A percentile compares a stretch with the other conserved stretches of the same genome.
Evolutionary conservation across 116 monocot species (phyloP).

Genomic region (Papilionanthe hybrid): DNA sequence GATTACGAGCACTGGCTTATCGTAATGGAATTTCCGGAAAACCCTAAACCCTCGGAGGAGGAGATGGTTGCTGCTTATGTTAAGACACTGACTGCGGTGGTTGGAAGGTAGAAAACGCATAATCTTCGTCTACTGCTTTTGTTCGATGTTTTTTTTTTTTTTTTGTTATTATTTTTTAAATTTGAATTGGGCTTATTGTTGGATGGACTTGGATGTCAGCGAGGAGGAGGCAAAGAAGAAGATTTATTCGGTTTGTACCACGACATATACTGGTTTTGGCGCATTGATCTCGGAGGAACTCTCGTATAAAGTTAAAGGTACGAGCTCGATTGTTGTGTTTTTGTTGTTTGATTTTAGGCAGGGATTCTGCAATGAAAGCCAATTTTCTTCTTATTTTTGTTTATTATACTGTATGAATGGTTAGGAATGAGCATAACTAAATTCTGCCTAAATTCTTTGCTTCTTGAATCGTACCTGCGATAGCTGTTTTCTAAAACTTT

Average conservation of each 20-base stretch:
- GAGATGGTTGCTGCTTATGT: slow-evolving; percentile 88
- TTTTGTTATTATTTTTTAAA: no score
- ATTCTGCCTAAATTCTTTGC: not conserved
- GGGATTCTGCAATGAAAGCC: not conserved
- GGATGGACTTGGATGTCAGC: slow-evolving; percentile 22
- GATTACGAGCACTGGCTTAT: slow-evolving; percentile 99
- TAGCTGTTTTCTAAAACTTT: not conserved
- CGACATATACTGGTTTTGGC: slow-evolving; percentile 95
- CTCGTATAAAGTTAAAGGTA: slow-evolving; percentile 94
- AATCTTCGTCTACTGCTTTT: not conserved
- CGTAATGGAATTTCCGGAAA: slow-evolving; percentile 84
- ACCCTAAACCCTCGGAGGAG: slow-evolving; percentile 75
- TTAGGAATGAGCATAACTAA: not conserved
- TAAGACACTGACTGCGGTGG: slow-evolving; percentile 72
- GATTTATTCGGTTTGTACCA: slow-evolving; percentile 92
- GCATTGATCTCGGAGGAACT: slow-evolving; percentile 93
- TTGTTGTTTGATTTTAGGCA: not conserved
- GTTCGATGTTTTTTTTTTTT: no score
- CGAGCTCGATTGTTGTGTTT: not conserved
- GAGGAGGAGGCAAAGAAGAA: slow-evolving; percentile 98
- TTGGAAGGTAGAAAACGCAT: slow-evolving; percentile 52
- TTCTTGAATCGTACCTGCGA: not conserved
- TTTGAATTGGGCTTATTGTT: not conserved
- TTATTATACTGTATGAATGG: not conserved
- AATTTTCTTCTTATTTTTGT: not conserved